Conservation (phyloP, 176 grass and related monocot species). For the Otatea glauca region DNA sequence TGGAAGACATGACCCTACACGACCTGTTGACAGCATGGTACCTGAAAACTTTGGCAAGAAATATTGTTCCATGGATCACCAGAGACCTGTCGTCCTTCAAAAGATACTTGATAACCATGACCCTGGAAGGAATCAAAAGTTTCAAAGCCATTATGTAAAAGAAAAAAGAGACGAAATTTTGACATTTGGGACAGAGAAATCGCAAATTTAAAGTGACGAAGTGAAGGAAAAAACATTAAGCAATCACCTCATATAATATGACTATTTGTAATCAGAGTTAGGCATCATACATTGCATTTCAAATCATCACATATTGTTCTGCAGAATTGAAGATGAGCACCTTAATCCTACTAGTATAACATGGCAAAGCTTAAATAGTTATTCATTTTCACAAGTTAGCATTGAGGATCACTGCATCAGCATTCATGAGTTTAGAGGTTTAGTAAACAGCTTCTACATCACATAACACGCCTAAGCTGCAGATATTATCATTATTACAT, state of each 20-base stretch:
- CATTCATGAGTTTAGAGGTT: slow-evolving; percentile 3
- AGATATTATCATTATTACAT: background rate
- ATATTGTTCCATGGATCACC: slow-evolving; percentile 84
- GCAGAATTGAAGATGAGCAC: background rate
- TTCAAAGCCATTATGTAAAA: slow-evolving; percentile 39
- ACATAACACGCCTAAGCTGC: slow-evolving; percentile 15
- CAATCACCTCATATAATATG: background rate
- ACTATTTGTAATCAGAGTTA: slow-evolving; percentile 1
- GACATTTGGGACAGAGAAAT: slow-evolving; percentile 6
- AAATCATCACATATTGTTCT: background rate
- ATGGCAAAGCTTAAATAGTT: background rate
- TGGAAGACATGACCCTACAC: background rate
- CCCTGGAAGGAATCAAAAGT: slow-evolving; percentile 56
- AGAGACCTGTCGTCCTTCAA: slow-evolving; percentile 57
- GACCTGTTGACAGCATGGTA: slow-evolving; percentile 40
- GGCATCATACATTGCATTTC: slow-evolving; percentile 1
- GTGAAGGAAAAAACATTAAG: slow-evolving; percentile 10
- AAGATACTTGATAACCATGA: slow-evolving; percentile 72
- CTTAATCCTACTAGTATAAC: background rate
- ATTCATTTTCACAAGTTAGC: background rate
- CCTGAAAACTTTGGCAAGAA: slow-evolving; percentile 92
- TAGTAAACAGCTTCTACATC: background rate
- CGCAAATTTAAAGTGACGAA: background rate
- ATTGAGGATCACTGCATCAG: background rate
- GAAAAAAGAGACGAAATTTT: slow-evolving; percentile 17